Evolutionary conservation across 176 grass and related monocot genomes (phyloP).

Genomic region (Zizania latifolia): DNA sequence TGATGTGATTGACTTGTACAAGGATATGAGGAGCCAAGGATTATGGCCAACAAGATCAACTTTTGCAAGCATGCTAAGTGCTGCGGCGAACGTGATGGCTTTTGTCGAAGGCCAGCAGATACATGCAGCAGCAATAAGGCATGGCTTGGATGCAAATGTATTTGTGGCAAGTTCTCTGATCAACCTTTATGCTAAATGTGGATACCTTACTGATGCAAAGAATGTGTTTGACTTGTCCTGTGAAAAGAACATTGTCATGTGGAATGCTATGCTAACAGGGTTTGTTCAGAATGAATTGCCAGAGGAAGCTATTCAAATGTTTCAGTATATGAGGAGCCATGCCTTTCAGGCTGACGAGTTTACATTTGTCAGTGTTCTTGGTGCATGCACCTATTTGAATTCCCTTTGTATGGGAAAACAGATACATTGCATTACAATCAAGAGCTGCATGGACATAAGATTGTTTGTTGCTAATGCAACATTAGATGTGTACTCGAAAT

Average conservation of each 20-base stretch:
- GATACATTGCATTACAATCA: conserved; percentile 51
- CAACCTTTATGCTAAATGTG: conserved; percentile 53
- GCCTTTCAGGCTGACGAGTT: conserved; percentile 48
- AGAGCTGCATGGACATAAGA: conserved; percentile 32
- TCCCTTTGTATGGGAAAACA: conserved; percentile 43
- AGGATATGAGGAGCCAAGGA: conserved; percentile 44
- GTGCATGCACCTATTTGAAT: conserved; percentile 31
- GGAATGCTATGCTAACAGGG: conserved; percentile 65
- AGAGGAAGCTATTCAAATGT: conserved; percentile 42
- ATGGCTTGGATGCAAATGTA: conserved; percentile 57
- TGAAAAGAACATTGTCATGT: conserved; percentile 61
- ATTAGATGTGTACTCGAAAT: conserved; percentile 69
- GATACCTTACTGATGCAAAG: conserved; percentile 40
- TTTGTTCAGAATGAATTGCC: conserved; percentile 46
- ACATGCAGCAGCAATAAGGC: conserved; percentile 38
- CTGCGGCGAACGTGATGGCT: conserved; percentile 38
- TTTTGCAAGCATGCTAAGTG: conserved; percentile 58
- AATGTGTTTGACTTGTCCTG: conserved; percentile 43
- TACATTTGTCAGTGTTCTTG: conserved; percentile 57
- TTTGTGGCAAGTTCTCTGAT: conserved; percentile 71
- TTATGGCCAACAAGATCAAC: conserved; percentile 48
- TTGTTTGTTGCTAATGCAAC: conserved; percentile 68
- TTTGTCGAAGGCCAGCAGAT: conserved; percentile 37
- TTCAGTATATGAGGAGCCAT: conserved; percentile 36
- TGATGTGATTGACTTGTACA: conserved; percentile 50